A percentile compares a stretch with the other conserved stretches of the same genome.
These are phyloP conservation scores for Sclerotinia minor DNA, from an alignment of 2,329 filamentous ascomycete genomes.

Conservation along the genomic window DNA sequence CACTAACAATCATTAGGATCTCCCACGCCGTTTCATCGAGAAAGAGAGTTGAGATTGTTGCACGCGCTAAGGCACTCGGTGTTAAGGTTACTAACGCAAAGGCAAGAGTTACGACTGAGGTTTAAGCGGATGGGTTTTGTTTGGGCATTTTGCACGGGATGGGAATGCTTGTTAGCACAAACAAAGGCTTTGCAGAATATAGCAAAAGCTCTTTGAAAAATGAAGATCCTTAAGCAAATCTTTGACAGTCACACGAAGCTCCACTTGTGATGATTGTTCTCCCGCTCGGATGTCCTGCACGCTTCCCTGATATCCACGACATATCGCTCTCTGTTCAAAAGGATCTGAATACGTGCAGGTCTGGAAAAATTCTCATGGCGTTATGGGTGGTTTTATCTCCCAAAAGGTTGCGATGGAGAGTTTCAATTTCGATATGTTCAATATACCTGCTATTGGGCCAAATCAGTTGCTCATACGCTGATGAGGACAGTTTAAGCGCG, in stretches of 20 bases:
- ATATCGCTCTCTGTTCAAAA: neutral
- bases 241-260: slow-evolving; percentile 17
- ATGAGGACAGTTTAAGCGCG: neutral
- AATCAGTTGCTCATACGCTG: neutral
- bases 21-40: slow-evolving; percentile 96
- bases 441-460: neutral
- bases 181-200: slow-evolving; percentile 39
- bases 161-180: slow-evolving; percentile 41
- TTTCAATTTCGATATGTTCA: neutral
- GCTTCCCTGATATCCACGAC: slow-evolving; percentile 3
- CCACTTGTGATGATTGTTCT: slow-evolving; percentile 21
- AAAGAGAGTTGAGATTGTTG: slow-evolving; percentile 98
- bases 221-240: slow-evolving; percentile 36
- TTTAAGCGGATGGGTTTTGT: slow-evolving; percentile 49
- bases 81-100: slow-evolving; percentile 99
- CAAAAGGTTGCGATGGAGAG: neutral
- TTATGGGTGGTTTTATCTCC: slow-evolving; percentile 4
- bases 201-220: slow-evolving; percentile 42
- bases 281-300: neutral
- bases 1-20: slow-evolving; percentile 62
- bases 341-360: neutral
- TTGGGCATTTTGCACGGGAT: slow-evolving; percentile 41
- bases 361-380: neutral
- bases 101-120: slow-evolving; percentile 97
- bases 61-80: slow-evolving; percentile 94